Evolutionary conservation across 208 protist genomes (phyloP), one percentile per base, ranked within the genome.

Genomic region (Trypanosoma brucei): DNA sequence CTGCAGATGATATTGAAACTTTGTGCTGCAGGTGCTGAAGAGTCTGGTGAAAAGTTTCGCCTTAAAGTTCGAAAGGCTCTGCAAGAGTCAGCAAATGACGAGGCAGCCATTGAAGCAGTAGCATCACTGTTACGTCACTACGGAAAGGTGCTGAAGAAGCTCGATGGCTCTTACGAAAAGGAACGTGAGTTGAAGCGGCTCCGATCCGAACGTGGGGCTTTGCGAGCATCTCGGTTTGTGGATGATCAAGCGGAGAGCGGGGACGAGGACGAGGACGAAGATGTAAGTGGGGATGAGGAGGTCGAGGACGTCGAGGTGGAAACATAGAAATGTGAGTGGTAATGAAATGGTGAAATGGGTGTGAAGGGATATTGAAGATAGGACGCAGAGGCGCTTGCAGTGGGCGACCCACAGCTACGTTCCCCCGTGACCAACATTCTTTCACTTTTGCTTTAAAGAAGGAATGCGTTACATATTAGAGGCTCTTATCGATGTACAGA

Each of bases 161-260:
- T 91, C 14, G 84, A 91, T 46, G 84, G 84, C 45, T 74, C 69
- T 13, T 83, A 91, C 57, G 84, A 91, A 51, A 72, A 59, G 39
- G 70, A 70, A 37, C 72, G 76, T 42, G 70, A 75, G 33, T 65
- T 70, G 4, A 91, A 86, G 68, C 79, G 72, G 6, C 72, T 68
- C 39, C 65, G 76, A 33, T 72, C 73, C 9, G 81, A 86, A 60
- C 62, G 57, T 51, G 64, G 62, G 22, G 56, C 70, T 44, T 64
- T 58, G 44, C 62, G 69, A 1, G 79, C 71, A 5, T 72, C 73
- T 11, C 72, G 72, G 31, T 84, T 83, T 42, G 73, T 91, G 0
- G 84, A 91, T 42, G 58, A 78, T 22, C 75, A 91, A 54, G 84
- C 81, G 14, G 84, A 84, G 36, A 85, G 70, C 56, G 84, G 66